phyloP scores from a whole-genome alignment of 164 flowering plant species.

The Warburgia ugandensis region DNA sequence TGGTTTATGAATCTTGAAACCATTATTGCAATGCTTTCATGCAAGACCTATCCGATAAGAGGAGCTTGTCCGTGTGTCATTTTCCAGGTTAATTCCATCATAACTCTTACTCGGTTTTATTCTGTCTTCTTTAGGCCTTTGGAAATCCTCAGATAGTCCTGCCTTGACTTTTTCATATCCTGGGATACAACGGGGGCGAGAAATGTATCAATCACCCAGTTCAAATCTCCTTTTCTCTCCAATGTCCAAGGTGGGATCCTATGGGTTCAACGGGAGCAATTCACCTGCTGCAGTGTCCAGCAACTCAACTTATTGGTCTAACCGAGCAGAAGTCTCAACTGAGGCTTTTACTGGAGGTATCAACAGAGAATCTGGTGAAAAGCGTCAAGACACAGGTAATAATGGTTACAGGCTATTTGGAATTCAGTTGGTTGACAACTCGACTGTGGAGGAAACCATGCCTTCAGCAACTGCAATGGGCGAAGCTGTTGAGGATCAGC shows the following conservation, averaged over 20 bases:
- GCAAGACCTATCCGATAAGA: too few species aligned
- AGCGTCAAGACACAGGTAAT: constrained; percentile 39
- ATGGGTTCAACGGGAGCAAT: constrained; percentile 29
- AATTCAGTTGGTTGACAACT: constrained; percentile 55
- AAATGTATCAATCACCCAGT: constrained; percentile 43
- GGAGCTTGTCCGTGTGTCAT: too few species aligned
- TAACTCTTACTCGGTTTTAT: not conserved
- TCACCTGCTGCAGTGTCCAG: constrained; percentile 36
- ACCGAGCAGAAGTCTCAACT: constrained; percentile 28
- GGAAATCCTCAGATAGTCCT: constrained; percentile 58
- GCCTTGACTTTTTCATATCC: constrained; percentile 36
- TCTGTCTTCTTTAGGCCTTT: constrained; percentile 31
- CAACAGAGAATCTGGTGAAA: constrained; percentile 44
- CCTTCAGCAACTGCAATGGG: constrained; percentile 25
- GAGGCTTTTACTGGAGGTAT: constrained; percentile 38
- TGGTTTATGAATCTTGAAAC: too few species aligned
- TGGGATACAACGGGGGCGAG: constrained; percentile 49
- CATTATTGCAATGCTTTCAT: too few species aligned
- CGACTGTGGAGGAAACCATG: constrained; percentile 34
- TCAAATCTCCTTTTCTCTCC: constrained; percentile 27
- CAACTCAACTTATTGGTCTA: constrained; percentile 41
- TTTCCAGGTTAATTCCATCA: too few species aligned
- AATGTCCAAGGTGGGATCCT: constrained; percentile 26
- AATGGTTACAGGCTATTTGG: constrained; percentile 75
- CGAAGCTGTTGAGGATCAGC: constrained; percentile 32